These are phyloP conservation scores for Magnusiomyces paraingens DNA, from an alignment of 1,139 yeast genomes.

Conservation along the genomic window DNA sequence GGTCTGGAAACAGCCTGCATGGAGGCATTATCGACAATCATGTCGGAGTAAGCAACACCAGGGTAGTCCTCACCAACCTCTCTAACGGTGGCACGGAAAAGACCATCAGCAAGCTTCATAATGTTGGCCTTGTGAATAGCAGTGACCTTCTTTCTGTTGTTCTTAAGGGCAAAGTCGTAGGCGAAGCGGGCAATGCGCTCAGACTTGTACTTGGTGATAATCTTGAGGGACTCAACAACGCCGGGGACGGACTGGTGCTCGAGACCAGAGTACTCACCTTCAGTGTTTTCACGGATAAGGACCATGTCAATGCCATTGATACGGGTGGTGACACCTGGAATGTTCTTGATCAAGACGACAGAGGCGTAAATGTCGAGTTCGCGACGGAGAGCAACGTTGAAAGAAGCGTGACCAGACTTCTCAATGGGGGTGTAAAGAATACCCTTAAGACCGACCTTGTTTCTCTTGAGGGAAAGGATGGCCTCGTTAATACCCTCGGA, in stretches of 20 bases:
- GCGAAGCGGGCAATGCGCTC: slow-evolving; percentile 98
- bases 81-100: slow-evolving; percentile 90
- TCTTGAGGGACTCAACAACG: slow-evolving; percentile 93
- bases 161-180: slow-evolving; percentile 87
- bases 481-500: slow-evolving; percentile 75
- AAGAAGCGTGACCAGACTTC: slow-evolving; percentile 66
- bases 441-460: slow-evolving; percentile 96
- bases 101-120: slow-evolving; percentile 98
- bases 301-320: slow-evolving; percentile 86
- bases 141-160: slow-evolving; percentile 87
- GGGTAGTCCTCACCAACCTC: slow-evolving; percentile 89
- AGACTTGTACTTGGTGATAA: slow-evolving; percentile 88
- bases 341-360: slow-evolving; percentile 83
- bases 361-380: slow-evolving; percentile 95
- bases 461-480: slow-evolving; percentile 86
- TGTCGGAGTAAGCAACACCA: slow-evolving; percentile 74
- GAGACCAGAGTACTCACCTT: slow-evolving; percentile 97
- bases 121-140: slow-evolving; percentile 99
- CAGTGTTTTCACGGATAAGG: slow-evolving; percentile 93
- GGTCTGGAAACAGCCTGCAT: slow-evolving; percentile 99
- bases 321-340: slow-evolving; percentile 91
- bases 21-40: slow-evolving; percentile 97
- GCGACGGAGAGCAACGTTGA: slow-evolving; percentile 94
- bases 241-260: slow-evolving; percentile 98
- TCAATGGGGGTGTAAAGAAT: slow-evolving; percentile 85